Conservation (phyloP, 2,329 filamentous ascomycete species). For the Diaporthe destruens region DNA sequence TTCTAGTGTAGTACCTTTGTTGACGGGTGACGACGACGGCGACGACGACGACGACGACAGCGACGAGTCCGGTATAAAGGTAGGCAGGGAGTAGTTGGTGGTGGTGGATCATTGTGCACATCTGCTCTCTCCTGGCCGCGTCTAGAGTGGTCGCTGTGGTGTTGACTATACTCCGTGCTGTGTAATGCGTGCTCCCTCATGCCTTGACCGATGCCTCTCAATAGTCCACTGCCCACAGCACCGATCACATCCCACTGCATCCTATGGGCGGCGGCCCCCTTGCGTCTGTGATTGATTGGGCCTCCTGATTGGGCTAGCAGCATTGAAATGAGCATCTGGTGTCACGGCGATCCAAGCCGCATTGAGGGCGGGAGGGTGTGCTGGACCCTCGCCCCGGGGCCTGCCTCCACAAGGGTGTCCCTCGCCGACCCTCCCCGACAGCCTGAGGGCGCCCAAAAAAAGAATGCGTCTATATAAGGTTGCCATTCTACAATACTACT, state of each 20-base stretch:
- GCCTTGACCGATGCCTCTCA: background rate
- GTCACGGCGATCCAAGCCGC: conserved; percentile 34
- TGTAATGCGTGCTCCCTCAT: background rate
- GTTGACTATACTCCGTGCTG: conserved; percentile 9
- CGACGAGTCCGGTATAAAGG: background rate
- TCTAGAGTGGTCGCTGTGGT: conserved; percentile 28
- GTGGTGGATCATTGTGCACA: background rate
- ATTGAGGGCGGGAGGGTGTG: conserved; percentile 28
- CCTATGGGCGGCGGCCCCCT: conserved; percentile 10
- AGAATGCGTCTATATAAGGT: conserved; percentile 29
- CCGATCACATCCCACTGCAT: conserved; percentile 16
- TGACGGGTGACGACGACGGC: background rate
- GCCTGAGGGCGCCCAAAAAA: conserved; percentile 23
- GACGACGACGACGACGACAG: background rate
- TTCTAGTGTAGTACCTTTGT: background rate
- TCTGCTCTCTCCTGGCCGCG: conserved; percentile 12
- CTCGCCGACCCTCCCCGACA: background rate
- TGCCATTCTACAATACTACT: background rate
- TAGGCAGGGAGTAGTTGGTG: background rate
- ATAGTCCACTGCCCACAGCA: background rate
- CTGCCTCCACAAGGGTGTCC: conserved; percentile 13
- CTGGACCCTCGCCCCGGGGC: conserved; percentile 8
- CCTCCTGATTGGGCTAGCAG: conserved; percentile 25
- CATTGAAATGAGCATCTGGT: conserved; percentile 31
- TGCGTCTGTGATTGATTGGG: conserved; percentile 32